These are phyloP conservation scores for Mycena rosella DNA, from an alignment of 768 basidiomycete genomes.

Conservation along the genomic window DNA sequence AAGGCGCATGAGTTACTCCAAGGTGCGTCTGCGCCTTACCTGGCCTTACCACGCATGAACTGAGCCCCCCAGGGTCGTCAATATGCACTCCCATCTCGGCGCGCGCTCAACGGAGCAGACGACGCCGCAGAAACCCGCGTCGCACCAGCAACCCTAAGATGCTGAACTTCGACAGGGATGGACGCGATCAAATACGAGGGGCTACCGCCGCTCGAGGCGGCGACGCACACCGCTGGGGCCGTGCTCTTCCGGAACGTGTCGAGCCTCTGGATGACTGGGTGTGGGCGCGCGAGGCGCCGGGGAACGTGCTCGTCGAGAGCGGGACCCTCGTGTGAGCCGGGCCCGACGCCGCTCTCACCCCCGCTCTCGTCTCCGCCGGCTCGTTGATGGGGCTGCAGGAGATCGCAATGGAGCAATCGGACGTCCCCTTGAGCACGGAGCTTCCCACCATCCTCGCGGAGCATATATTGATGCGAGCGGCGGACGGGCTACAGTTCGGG, in stretches of 20 bases:
- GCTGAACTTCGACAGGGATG: slow-evolving; percentile 68
- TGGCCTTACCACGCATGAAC: too few species aligned
- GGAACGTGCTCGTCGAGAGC: slow-evolving; percentile 58
- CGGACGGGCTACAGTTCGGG: slow-evolving; percentile 80
- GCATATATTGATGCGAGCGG: slow-evolving; percentile 62
- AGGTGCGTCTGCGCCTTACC: slow-evolving; percentile 52
- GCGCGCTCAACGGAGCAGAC: slow-evolving; percentile 49
- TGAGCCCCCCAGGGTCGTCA: slow-evolving; percentile 54
- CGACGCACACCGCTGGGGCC: slow-evolving; percentile 49
- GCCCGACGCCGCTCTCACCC: slow-evolving; percentile 47
- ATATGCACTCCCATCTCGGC: slow-evolving; percentile 69
- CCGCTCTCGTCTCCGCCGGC: slow-evolving; percentile 74
- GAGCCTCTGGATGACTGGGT: slow-evolving; percentile 21
- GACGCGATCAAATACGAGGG: slow-evolving; percentile 72
- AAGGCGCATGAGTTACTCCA: slow-evolving; percentile 82
- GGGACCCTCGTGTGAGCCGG: slow-evolving; percentile 64
- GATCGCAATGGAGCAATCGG: slow-evolving; percentile 68
- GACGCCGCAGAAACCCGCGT: slow-evolving; percentile 68
- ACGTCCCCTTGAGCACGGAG: slow-evolving; percentile 59
- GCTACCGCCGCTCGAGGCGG: slow-evolving; percentile 70
- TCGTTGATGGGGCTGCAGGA: slow-evolving; percentile 74
- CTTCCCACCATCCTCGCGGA: slow-evolving; percentile 60
- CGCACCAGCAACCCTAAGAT: slow-evolving; percentile 68
- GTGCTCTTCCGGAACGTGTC: slow-evolving; percentile 77
- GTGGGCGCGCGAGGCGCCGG: slow-evolving; percentile 14